Percentiles rank a stretch among this genome's conserved stretches.
Evolutionary conservation across 345 rosid species (phyloP).

Genomic region (Adansonia digitata): DNA sequence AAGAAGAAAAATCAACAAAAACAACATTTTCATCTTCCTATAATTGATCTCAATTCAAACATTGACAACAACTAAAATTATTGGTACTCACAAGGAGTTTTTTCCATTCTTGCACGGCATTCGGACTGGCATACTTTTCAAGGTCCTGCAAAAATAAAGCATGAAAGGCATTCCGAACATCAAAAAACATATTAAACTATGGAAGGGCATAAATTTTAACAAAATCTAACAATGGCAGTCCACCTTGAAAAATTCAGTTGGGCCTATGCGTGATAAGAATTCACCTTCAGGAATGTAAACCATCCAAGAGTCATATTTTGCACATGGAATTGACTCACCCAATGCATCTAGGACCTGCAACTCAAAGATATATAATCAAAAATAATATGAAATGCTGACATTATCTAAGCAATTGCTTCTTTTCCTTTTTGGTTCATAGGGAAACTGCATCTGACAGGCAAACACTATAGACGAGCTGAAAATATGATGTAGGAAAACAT

Average conservation of each 20-base stretch:
- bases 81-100: constrained; percentile 64
- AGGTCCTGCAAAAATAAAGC: constrained; percentile 55
- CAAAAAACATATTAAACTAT: not conserved
- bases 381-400: not conserved
- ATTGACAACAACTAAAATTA: constrained; percentile 6
- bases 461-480: not conserved
- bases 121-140: constrained; percentile 68
- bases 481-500: not conserved
- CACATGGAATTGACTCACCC: constrained; percentile 83
- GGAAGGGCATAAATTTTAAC: not conserved
- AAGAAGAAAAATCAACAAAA: not conserved
- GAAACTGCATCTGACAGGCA: not conserved
- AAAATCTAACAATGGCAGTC: not conserved
- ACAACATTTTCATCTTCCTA: not conserved
- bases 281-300: constrained; percentile 93
- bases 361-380: not conserved
- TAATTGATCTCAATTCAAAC: not conserved
- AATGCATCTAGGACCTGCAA: constrained; percentile 83
- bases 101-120: constrained; percentile 78
- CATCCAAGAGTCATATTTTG: constrained; percentile 91
- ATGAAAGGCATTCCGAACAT: not conserved
- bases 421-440: not conserved
- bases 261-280: constrained; percentile 84
- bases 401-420: not conserved
- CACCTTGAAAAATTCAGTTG: constrained; percentile 91